A percentile compares a stretch with the other conserved stretches of the same genome.
phyloP scores from a whole-genome alignment of 208 protist genomes.

The Trichomonas tenax region DNA sequence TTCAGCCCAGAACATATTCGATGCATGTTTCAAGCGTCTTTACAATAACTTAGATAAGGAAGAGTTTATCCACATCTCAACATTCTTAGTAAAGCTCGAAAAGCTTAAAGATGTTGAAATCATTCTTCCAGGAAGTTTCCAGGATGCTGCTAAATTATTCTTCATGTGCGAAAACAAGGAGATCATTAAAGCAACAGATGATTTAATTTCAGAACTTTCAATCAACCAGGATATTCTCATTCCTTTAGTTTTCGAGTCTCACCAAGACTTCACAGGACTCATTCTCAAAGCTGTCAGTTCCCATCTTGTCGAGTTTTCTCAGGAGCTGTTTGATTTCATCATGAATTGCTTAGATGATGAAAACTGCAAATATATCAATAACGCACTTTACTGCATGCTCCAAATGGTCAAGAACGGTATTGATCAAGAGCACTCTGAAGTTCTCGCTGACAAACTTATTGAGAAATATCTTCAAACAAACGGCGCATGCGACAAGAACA shows the following conservation, averaged over 20 bases:
- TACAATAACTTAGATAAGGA: background rate
- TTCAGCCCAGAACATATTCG: background rate
- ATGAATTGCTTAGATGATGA: background rate
- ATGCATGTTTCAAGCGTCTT: background rate
- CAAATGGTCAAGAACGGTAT: background rate
- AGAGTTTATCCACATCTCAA: background rate
- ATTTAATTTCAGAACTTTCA: background rate
- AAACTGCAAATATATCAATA: background rate
- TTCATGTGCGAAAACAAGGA: background rate
- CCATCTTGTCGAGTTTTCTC: background rate
- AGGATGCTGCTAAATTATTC: background rate
- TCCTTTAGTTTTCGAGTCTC: background rate
- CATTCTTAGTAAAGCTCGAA: background rate
- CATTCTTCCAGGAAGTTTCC: background rate
- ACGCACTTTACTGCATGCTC: background rate
- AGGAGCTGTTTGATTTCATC: background rate
- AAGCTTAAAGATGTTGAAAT: background rate
- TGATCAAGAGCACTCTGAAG: background rate
- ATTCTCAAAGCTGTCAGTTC: background rate
- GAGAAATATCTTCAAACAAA: background rate
- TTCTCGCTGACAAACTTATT: background rate
- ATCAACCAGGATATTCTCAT: background rate
- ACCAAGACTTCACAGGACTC: background rate
- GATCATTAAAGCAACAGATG: background rate
- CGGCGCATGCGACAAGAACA: background rate